Evolutionary conservation across 1,284 basidiomycete genomes (phyloP), one percentile per base, ranked within the genome.

Genomic region (Anthracocystis panici-leucophaei): DNA sequence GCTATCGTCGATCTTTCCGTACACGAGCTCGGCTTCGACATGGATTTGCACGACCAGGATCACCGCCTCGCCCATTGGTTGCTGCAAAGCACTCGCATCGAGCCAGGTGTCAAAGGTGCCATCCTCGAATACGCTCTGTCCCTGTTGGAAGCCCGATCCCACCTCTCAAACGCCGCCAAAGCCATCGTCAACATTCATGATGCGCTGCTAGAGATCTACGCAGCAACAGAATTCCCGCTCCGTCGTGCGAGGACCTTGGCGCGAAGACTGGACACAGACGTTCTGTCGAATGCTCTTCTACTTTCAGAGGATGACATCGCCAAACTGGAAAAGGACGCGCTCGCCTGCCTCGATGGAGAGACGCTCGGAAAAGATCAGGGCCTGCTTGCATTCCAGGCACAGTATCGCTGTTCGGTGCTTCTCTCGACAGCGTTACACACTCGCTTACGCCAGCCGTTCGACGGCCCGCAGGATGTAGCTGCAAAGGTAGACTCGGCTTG

Each of bases 1-100:
- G 62, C 68, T 2, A 57, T 69, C 27, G 59, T 77, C 51, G 75
- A 79, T 41, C 44, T 79, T 0, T 61, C 65, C 25, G 79, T 79
- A 11, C 71, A 73, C 42, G 75, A 71, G 27, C 52, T 81, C 20
- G 51, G 62, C 6, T 55, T 46, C 14, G 65, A 77, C 8, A 51
- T 71, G 33, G 62, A 69, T 31, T 25, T 49, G 25, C 11, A 60
- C 6, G 65, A 71, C 12, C 27, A 38, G 11, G 35, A 61, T 2
- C 55, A 54, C 35, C 69, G 71, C 57, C 46, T 77, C 14, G 40
- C 55, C 12, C n/a, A 29, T 18, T 61, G 58, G 64, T n/a, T 79
- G 21, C 12, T 55, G 2, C 29, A 46, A 21, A 25, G 56, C 49
- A 48, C 31, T 2, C 5, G 35, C 3, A n/a, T 70, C 25, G 21